Percentiles rank a stretch among this genome's conserved stretches.
phyloP scores from a whole-genome alignment of 2,329 filamentous ascomycete species.

The Cladosporium austrohemisphaericum region DNA sequence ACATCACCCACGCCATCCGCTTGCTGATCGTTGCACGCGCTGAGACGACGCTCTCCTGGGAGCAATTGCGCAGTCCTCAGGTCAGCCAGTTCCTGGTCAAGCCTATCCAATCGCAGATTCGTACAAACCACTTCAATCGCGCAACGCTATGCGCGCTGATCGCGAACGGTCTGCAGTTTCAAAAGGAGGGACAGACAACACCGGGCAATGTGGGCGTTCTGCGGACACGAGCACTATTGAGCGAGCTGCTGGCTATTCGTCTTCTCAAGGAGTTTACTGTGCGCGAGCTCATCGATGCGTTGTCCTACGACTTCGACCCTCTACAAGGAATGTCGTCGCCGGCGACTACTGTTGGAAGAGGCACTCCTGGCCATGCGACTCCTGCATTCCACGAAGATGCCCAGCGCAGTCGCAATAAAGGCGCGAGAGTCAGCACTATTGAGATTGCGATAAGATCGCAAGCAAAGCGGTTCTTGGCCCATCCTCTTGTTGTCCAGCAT shows the following conservation, averaged over 20 bases:
- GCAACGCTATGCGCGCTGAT: slow-evolving; percentile 86
- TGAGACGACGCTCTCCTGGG: slow-evolving; percentile 91
- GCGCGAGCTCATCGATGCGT: slow-evolving; percentile 83
- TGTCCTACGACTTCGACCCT: slow-evolving; percentile 93
- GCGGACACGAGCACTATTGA: slow-evolving; percentile 79
- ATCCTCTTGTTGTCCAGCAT: slow-evolving; percentile 88
- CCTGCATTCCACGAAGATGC: slow-evolving; percentile 17
- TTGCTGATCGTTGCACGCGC: slow-evolving; percentile 78
- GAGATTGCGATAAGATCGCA: slow-evolving; percentile 91
- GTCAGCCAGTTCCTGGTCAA: slow-evolving; percentile 94
- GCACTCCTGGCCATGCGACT: slow-evolving; percentile 22
- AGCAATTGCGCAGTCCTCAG: slow-evolving; percentile 91
- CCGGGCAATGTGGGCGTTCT: slow-evolving; percentile 81
- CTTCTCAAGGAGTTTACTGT: slow-evolving; percentile 85
- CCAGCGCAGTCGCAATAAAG: slow-evolving; percentile 50
- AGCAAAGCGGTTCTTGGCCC: slow-evolving; percentile 86
- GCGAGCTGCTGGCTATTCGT: slow-evolving; percentile 86
- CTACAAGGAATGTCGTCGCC: slow-evolving; percentile 68
- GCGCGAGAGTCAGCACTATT: slow-evolving; percentile 79
- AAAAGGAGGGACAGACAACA: slow-evolving; percentile 77
- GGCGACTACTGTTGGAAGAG: slow-evolving; percentile 39
- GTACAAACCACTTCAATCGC: slow-evolving; percentile 74
- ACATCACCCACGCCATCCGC: slow-evolving; percentile 83
- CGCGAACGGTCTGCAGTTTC: slow-evolving; percentile 90
- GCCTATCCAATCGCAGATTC: slow-evolving; percentile 88